Evolutionary conservation across 768 basidiomycete genomes (phyloP).

Genomic region (Chalciporus pseudorubinellus): DNA sequence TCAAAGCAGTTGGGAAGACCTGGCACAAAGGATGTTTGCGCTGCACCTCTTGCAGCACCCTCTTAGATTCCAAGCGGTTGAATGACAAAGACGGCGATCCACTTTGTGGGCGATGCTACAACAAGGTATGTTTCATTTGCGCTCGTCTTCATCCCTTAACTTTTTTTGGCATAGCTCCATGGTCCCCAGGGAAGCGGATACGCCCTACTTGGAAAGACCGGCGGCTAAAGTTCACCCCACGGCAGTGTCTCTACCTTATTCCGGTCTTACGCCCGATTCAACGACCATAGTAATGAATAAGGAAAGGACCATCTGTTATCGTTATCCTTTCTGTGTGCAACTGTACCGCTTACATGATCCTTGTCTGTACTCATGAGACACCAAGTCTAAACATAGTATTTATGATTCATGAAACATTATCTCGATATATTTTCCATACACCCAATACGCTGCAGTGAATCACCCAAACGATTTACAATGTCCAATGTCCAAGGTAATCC

Average conservation of each 20-base stretch:
- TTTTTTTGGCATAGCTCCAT: conserved; percentile 50
- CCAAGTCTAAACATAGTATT: conserved; percentile 9
- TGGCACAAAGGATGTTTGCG: conserved; percentile 77
- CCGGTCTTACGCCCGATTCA: not conserved
- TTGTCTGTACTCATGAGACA: conserved; percentile 10
- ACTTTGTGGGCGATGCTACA: conserved; percentile 69
- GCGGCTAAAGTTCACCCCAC: conserved; percentile 30
- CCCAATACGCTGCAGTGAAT: not conserved
- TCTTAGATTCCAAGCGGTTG: conserved; percentile 68
- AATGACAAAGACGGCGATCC: conserved; percentile 76
- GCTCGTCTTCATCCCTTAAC: not conserved
- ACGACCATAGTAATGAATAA: conserved; percentile 7
- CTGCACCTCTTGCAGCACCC: conserved; percentile 68
- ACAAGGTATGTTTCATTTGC: conserved; percentile 43
- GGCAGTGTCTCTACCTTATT: not conserved
- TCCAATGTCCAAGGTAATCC: no score
- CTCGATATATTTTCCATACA: conserved; percentile 3
- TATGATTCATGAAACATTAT: conserved; percentile 5
- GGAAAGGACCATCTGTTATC: conserved; percentile 10
- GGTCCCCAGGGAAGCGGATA: conserved; percentile 76
- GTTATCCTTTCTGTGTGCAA: conserved; percentile 16
- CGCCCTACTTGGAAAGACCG: conserved; percentile 59
- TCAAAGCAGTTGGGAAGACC: conserved; percentile 78
- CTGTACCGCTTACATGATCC: conserved; percentile 22
- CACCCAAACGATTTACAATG: not conserved